Evolutionary conservation across 140 eudicot species (phyloP), one percentile per base, ranked within the genome.

Genomic region (Eryngium alpinum): DNA sequence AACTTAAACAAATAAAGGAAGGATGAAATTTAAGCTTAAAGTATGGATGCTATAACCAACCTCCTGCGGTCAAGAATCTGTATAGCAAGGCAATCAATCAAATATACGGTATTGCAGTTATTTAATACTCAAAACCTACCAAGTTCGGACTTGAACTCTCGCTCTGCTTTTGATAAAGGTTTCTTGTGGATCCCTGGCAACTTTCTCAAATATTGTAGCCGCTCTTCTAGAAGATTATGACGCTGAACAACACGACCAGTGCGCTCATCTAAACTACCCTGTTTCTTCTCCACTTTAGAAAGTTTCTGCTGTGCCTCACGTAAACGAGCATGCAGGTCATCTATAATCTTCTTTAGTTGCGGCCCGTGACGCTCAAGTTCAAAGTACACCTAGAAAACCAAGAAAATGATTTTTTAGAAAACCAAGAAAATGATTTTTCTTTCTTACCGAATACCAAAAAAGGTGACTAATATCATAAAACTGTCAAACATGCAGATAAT

Each of bases 311-410:
- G 90, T 73, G 88, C 89, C 71, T 92, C 94, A 7, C 73, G 89
- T 79, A 93, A 80, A 67, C 94, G 97, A 72, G 91, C 69, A 86
- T 86, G 89, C 83, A 89, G 93, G 77, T 87, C 90, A 38, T 92
- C 92, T 29, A 95, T 84, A 59, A 89, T 90, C 77, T 88, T 90
- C 88, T 92, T 93, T 66, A 90, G 81, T 70, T 93, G 97, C 38
- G 99, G 97, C 16, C 93, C 97, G 83, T 92, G 97, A 87, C 90
- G 96, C 87, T 91, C 91, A 75, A 95, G 97, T 84, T 95, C 99
- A 87, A 95, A 91, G 86, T 86, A 89, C 80, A 95, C 99, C 99
- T 95, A 77, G 76, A 65, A 76, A 85, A 77, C 81, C 79, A n/a
- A n/a, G n/a, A n/a, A n/a, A n/a, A n/a, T n/a, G n/a, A n/a, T n/a